Percentiles rank a stretch among this genome's conserved stretches.
Evolutionary conservation across 2,329 filamentous ascomycete genomes (phyloP).

Genomic region (Fusarium clavum): DNA sequence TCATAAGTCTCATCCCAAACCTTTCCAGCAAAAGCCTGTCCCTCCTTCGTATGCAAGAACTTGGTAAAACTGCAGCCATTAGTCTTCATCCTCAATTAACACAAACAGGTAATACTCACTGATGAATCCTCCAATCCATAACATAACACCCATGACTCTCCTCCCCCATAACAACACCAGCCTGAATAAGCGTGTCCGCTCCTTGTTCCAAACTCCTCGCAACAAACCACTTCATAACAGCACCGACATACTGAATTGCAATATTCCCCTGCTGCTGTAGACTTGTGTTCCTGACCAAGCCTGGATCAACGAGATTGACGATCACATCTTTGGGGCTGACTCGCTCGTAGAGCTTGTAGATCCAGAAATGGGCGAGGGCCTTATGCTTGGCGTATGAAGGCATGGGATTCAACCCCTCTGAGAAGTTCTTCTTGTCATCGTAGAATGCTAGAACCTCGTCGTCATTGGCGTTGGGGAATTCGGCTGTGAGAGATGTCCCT

Average conservation of each 20-base stretch:
- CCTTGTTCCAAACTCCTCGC: slow-evolving; percentile 32
- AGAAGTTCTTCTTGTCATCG: slow-evolving; percentile 47
- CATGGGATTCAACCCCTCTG: slow-evolving; percentile 1
- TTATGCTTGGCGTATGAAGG: slow-evolving; percentile 48
- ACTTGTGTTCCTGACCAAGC: slow-evolving; percentile 56
- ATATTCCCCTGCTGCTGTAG: slow-evolving; percentile 51
- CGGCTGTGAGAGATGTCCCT: slow-evolving; percentile 40
- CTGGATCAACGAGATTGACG: slow-evolving; percentile 62
- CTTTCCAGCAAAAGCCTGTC: slow-evolving; percentile 49
- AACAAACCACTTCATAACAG: slow-evolving; percentile 14
- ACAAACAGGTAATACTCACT: slow-evolving; percentile 29
- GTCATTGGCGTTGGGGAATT: slow-evolving; percentile 41
- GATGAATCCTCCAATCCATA: slow-evolving; percentile 43
- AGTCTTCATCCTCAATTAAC: not conserved
- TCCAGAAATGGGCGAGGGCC: slow-evolving; percentile 51
- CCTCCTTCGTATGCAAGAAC: slow-evolving; percentile 51
- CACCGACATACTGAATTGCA: slow-evolving; percentile 20
- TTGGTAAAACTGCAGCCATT: slow-evolving; percentile 47
- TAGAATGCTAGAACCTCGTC: slow-evolving; percentile 46
- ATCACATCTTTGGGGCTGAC: slow-evolving; percentile 56
- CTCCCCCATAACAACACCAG: slow-evolving; percentile 36
- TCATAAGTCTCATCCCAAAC: slow-evolving; percentile 56
- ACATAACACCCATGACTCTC: slow-evolving; percentile 43
- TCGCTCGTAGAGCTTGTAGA: slow-evolving; percentile 52
- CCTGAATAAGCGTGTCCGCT: slow-evolving; percentile 38